Percentiles rank a stretch among this genome's conserved stretches.
phyloP scores from a whole-genome alignment of 208 protist species.

The Trypanosoma avium region DNA sequence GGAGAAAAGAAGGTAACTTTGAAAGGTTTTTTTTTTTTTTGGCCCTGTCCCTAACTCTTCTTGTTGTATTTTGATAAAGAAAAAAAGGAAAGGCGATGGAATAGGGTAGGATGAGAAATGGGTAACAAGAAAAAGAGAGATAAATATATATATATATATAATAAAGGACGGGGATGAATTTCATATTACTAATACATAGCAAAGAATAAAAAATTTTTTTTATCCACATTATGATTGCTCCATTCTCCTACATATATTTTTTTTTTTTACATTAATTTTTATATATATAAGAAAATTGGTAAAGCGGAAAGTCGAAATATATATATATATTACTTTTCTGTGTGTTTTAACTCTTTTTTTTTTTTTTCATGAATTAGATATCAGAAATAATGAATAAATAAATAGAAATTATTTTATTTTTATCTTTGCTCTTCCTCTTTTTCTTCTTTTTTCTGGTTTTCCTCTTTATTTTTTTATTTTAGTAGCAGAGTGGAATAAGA shows the following conservation, averaged over 20 bases:
- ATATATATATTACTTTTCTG: too few relatives aligned
- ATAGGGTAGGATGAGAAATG: neutral
- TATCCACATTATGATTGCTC: too few relatives aligned
- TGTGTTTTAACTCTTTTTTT: constrained; percentile 3
- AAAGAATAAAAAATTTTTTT: too few relatives aligned
- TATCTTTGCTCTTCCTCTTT: neutral
- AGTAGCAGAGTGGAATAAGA: neutral
- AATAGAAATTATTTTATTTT: neutral
- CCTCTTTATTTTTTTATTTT: neutral
- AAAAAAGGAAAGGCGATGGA: neutral
- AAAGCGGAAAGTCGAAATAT: too few relatives aligned
- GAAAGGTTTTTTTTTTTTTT: neutral
- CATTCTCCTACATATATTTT: too few relatives aligned
- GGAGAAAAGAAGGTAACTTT: neutral
- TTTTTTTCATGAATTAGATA: too few relatives aligned
- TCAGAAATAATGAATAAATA: constrained; percentile 1
- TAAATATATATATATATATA: neutral
- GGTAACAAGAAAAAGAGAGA: neutral
- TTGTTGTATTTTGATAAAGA: neutral
- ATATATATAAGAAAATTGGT: too few relatives aligned
- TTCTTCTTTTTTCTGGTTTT: neutral
- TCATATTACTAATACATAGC: too few relatives aligned
- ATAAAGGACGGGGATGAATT: neutral
- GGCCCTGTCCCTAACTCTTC: too few relatives aligned
- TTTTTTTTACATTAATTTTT: too few relatives aligned